Evolutionary conservation across 257 asterid genomes (phyloP), one percentile per base, ranked within the genome.

Genomic region (Cordia subcordata): DNA sequence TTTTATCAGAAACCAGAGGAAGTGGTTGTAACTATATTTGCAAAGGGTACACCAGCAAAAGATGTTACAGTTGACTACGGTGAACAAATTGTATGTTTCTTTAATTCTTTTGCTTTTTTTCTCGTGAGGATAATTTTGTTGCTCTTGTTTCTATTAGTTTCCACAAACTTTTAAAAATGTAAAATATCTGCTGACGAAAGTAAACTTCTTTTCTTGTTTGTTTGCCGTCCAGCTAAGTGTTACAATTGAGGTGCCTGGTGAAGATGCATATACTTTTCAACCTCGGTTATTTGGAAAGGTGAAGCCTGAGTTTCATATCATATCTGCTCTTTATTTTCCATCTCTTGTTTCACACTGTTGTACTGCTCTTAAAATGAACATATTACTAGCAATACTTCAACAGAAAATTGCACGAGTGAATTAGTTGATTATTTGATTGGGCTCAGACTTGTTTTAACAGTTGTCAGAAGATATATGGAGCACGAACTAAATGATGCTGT

Each of bases 1-100:
- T 86, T 79, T 79, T 92, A 74, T 76, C 96, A 93, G 78, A 93
- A 86, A 72, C 92, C 97, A n/a, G 95, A 89, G 42, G 97, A 89
- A 79, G 92, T 83, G 38, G 99, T 93, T 50, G 87, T 93, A 46
- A 85, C 99, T 46, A 80, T 93, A 69, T 89, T 93, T 66, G 97
- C 99, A 2, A 93, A 87, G 81, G 85, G 94, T 40, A 70, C 89
- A 55, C 90, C 94, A 56, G 75, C 85, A 23, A 70, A 75, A 62
- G 64, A 63, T 47, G 83, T 89, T 11, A 68, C 68, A 57, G 81
- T 93, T 64, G 96, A 86, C 67, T 93, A 83, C 55, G 99, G 99
- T 13, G 99, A 85, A 79, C 98, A 92, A 76, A 92, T 92, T 59
- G 96, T 88, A 85, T 69, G 95, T 72, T 46, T 49, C 27, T 22